Base-by-base conservation (phyloP, 2,329 filamentous ascomycete species). In the Ophiognomonia clavigignenti-juglandacearum region DNA sequence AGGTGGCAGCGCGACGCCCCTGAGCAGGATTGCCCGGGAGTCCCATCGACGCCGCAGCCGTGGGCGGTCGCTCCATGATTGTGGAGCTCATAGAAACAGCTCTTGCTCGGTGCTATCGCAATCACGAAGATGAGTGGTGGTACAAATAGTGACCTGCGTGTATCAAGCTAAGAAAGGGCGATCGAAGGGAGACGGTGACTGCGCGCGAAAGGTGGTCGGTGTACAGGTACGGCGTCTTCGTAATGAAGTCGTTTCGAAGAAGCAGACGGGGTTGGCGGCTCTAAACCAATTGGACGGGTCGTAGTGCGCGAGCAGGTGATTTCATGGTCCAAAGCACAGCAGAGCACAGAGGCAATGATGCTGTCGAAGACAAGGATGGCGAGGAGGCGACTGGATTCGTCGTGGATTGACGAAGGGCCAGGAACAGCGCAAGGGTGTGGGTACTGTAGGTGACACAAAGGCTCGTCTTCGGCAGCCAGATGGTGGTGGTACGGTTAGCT, bases 11-110 rank as follows among this genome's bases (percentile, higher is more conserved):
- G 55, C 60, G 64, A 24, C 59, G 64, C 50, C 56, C 63, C 51
- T 59, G 63, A 41, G 61, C 67, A 47, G 63, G 62, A 49, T 61
- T 66, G 27, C 66, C 64, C 50, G 64, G 64, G 41, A 66, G 56
- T 3, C 64, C 64, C 27, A 63, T 55, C 38, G 47, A 48, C 39
- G 31, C 43, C 32, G 40, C 40, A 18, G 55, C 53, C 29, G 54
- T 56, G 43, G 54, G 52, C 24, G 57, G 56, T 48, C 58, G 51
- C 31, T 60, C 57, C 52, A 53, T 53, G 35, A 24, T 43, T 16
- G 48, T 47, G 26, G 48, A 43, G 41, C 35, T 50, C 44, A 51
- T 53, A 35, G 19, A 44, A 20, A 9, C 47, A 47, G 34, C 39
- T 41, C 36, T 34, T 34, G 23, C 16, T 24, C 23, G 39, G 35